Conservation (phyloP, 345 rosid genomes). For the Bruguiera gymnorhiza region DNA sequence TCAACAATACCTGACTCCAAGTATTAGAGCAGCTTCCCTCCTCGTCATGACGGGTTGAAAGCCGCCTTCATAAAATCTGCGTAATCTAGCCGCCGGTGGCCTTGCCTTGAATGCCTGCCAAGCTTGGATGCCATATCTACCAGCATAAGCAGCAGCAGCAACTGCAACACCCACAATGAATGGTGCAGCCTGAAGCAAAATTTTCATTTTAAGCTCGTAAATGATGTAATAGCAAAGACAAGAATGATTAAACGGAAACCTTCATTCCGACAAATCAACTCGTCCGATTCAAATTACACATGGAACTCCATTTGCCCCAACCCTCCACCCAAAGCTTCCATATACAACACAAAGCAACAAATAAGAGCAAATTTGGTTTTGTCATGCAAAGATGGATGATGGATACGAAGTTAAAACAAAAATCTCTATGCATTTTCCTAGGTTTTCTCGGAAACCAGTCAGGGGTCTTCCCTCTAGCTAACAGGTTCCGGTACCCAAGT, state of each 20-base stretch:
- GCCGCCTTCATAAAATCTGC: slow-evolving; percentile 40
- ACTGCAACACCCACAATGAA: slow-evolving; percentile 25
- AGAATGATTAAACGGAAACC: not conserved
- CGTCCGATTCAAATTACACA: too few relatives aligned
- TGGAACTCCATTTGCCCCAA: too few relatives aligned
- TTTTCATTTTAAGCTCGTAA: not conserved
- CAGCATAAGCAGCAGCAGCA: slow-evolving; percentile 36
- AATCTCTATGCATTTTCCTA: too few relatives aligned
- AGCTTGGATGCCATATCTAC: slow-evolving; percentile 29
- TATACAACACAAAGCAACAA: too few relatives aligned
- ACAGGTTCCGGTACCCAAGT: too few relatives aligned
- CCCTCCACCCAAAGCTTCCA: too few relatives aligned
- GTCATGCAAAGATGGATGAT: too few relatives aligned
- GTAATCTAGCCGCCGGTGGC: slow-evolving; percentile 19
- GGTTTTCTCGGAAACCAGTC: too few relatives aligned
- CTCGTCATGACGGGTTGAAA: slow-evolving; percentile 36
- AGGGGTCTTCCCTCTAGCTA: too few relatives aligned
- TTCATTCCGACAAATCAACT: too few relatives aligned
- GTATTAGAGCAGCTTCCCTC: slow-evolving; percentile 40
- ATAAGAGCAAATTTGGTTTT: too few relatives aligned
- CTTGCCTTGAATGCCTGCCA: slow-evolving; percentile 43
- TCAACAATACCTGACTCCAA: slow-evolving; percentile 25
- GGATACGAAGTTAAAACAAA: too few relatives aligned
- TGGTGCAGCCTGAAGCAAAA: slow-evolving; percentile 15
- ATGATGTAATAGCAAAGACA: not conserved